phyloP scores from a whole-genome alignment of 2,329 filamentous ascomycete species.

The Verticillium longisporum region DNA sequence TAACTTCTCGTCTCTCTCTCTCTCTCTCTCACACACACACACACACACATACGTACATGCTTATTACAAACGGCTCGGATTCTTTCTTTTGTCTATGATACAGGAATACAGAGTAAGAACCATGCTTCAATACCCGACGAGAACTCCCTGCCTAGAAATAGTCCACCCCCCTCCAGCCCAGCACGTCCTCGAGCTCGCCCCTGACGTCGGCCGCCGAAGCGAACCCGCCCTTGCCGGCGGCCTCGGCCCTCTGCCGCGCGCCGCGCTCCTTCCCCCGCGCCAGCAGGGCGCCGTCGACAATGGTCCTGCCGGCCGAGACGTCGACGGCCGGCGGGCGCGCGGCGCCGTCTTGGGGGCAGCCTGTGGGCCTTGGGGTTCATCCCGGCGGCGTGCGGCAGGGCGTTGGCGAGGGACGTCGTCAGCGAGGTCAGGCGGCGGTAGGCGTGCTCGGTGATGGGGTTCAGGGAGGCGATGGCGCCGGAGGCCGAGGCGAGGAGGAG shows the following conservation, averaged over 20 bases:
- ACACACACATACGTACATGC: no score
- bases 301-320: slow-evolving; percentile 52
- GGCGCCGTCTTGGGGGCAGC: slow-evolving; percentile 34
- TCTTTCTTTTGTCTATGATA: no score
- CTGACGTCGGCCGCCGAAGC: slow-evolving; percentile 58
- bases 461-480: slow-evolving; percentile 70
- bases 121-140: no score
- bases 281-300: slow-evolving; percentile 75
- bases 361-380: slow-evolving; percentile 81
- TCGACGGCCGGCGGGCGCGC: slow-evolving; percentile 47
- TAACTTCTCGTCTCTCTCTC: no score
- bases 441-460: slow-evolving; percentile 67
- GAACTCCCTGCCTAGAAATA: slow-evolving; percentile 32
- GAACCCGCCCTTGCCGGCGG: slow-evolving; percentile 67
- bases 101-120: no score
- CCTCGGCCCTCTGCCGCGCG: slow-evolving; percentile 63
- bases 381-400: slow-evolving; percentile 69
- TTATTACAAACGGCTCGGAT: no score
- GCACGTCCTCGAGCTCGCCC: slow-evolving; percentile 58
- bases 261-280: slow-evolving; percentile 70
- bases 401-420: slow-evolving; percentile 69
- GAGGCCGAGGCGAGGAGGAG: slow-evolving; percentile 69
- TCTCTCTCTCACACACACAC: no score
- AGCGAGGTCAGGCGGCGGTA: slow-evolving; percentile 82
- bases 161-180: slow-evolving; percentile 57